Percentiles rank a stretch among this genome's conserved stretches.
Conservation (phyloP, 2,329 filamentous ascomycete species). For the Phialophora tarda region DNA sequence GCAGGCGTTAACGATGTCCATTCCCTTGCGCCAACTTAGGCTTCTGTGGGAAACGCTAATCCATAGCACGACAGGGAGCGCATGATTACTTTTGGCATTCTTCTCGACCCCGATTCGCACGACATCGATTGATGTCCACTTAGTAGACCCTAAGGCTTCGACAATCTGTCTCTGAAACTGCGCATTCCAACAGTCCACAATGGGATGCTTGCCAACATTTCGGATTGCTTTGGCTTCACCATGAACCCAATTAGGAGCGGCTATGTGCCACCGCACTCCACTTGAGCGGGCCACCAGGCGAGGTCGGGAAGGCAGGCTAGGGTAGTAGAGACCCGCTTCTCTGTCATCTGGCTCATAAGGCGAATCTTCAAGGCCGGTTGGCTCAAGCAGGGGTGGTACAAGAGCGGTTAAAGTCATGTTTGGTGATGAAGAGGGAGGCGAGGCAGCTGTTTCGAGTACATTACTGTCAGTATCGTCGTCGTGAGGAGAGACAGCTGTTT, state of each 20-base stretch:
- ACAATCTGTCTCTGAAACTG: conserved; percentile 11
- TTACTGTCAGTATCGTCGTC: too few species aligned
- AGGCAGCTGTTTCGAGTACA: too few species aligned
- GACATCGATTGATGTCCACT: conserved; percentile 16
- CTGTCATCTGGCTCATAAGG: not conserved
- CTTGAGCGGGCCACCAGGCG: conserved; percentile 14
- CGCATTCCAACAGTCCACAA: conserved; percentile 8
- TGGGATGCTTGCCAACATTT: conserved; percentile 13
- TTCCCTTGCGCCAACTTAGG: conserved; percentile 8
- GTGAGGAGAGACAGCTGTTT: too few species aligned
- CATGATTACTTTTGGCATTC: not conserved
- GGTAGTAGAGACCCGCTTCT: conserved; percentile 3
- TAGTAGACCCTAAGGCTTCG: conserved; percentile 9
- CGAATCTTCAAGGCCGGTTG: conserved; percentile 4
- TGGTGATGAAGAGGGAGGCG: too few species aligned
- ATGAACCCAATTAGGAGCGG: not conserved
- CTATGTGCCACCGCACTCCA: conserved; percentile 4
- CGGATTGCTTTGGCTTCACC: conserved; percentile 1
- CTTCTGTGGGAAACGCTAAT: conserved; percentile 6
- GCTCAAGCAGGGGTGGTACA: not conserved
- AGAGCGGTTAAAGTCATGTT: not conserved
- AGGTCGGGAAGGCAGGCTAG: conserved; percentile 14
- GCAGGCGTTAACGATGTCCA: conserved; percentile 13
- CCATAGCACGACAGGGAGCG: conserved; percentile 17
- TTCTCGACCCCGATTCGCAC: conserved; percentile 8